Evolutionary conservation across 2,329 filamentous ascomycete species (phyloP).

Genomic region (Fusarium domesticum): DNA sequence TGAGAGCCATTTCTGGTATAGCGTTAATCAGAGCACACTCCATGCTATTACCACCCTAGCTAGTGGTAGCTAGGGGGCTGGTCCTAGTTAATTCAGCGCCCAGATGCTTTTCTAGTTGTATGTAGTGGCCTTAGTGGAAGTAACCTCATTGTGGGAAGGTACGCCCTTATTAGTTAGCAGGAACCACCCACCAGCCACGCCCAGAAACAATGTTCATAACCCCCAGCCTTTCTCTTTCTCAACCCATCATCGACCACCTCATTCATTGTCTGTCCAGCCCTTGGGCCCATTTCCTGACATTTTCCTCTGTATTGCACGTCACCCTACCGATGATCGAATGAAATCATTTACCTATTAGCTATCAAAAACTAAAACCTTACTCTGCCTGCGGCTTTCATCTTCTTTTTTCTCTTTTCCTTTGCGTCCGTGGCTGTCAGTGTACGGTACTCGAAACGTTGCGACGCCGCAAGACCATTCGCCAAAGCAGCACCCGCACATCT

Average conservation of each 20-base stretch:
- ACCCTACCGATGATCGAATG: conserved; percentile 19
- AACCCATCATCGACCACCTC: conserved; percentile 22
- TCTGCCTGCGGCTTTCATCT: conserved; percentile 7
- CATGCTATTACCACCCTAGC: neutral
- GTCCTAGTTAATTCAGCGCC: conserved; percentile 12
- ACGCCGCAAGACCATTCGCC: conserved; percentile 13
- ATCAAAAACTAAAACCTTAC: conserved; percentile 12
- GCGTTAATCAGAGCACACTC: neutral
- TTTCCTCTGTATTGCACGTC: conserved; percentile 29
- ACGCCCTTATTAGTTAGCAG: conserved; percentile 27
- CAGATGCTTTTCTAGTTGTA: conserved; percentile 1
- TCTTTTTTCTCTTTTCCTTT: conserved; percentile 7
- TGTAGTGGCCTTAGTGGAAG: conserved; percentile 14
- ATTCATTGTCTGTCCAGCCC: conserved; percentile 9
- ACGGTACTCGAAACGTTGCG: conserved; percentile 3
- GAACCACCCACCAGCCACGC: conserved; percentile 31
- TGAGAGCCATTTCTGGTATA: neutral
- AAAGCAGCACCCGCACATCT: conserved; percentile 7
- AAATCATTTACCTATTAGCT: conserved; percentile 12
- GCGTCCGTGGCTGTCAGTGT: conserved; percentile 3
- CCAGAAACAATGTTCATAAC: conserved; percentile 11
- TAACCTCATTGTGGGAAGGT: conserved; percentile 8
- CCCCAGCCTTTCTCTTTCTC: conserved; percentile 32
- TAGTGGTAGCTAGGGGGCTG: conserved; percentile 3
- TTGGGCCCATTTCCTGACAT: conserved; percentile 29